phyloP scores from a whole-genome alignment of 2,329 filamentous ascomycete genomes.

The Onygenales sp. region DNA sequence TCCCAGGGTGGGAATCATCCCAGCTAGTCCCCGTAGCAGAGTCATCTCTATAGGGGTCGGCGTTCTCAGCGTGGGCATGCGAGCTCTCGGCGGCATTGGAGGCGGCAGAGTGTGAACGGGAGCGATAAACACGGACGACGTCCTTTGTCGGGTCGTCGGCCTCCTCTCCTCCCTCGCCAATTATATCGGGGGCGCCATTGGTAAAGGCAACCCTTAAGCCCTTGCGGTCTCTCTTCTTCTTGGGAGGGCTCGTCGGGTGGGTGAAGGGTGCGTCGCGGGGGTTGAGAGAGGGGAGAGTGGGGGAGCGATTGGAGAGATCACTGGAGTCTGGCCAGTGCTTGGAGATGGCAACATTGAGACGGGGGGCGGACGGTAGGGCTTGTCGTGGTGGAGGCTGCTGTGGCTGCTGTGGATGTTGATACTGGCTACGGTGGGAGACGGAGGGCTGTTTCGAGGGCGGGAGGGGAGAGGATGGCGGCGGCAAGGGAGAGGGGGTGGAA shows the following conservation, averaged over 20 bases:
- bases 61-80: slow-evolving; percentile 2
- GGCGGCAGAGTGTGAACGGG: slow-evolving; percentile 9
- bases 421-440: slow-evolving; percentile 7
- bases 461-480: slow-evolving; percentile 10
- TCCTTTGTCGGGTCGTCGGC: slow-evolving; percentile 62
- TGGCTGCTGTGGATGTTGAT: slow-evolving; percentile 1
- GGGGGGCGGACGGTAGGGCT: slow-evolving; percentile 21
- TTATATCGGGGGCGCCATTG: slow-evolving; percentile 64
- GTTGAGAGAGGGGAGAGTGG: slow-evolving; percentile 10
- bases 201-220: slow-evolving; percentile 67
- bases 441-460: neutral
- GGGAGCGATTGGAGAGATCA: slow-evolving; percentile 13
- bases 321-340: slow-evolving; percentile 25
- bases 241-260: slow-evolving; percentile 17
- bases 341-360: slow-evolving; percentile 24
- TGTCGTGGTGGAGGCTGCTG: slow-evolving; percentile 3
- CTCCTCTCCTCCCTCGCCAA: slow-evolving; percentile 87
- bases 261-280: slow-evolving; percentile 10
- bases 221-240: slow-evolving; percentile 44
- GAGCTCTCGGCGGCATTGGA: slow-evolving; percentile 4
- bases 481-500: slow-evolving; percentile 17
- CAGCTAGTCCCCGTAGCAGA: neutral
- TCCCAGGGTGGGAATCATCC: neutral
- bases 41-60: neutral
- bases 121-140: slow-evolving; percentile 34